These are phyloP conservation scores for Orbilia quercus DNA, from an alignment of 2,329 filamentous ascomycete genomes.

Conservation along the genomic window DNA sequence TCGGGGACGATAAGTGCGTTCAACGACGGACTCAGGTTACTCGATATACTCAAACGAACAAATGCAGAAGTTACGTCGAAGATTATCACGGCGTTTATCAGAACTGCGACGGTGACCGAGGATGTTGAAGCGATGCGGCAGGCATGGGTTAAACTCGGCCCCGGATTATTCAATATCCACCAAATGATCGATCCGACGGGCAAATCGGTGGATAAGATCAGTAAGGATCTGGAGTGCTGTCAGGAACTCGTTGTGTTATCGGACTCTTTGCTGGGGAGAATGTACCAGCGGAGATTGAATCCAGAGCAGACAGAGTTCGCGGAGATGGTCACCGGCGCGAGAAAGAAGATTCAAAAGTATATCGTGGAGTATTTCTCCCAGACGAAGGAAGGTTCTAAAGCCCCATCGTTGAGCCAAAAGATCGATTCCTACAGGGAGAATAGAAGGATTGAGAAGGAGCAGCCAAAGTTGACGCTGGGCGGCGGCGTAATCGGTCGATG, in stretches of 20 bases:
- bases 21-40: constrained; percentile 29
- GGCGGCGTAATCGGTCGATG: constrained; percentile 18
- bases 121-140: constrained; percentile 40
- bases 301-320: constrained; percentile 30
- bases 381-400: constrained; percentile 7
- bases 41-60: constrained; percentile 34
- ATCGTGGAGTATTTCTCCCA: constrained; percentile 47
- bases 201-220: constrained; percentile 47
- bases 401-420: constrained; percentile 4
- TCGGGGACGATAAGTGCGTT: constrained; percentile 22
- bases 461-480: constrained; percentile 22
- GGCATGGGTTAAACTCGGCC: constrained; percentile 39
- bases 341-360: constrained; percentile 47
- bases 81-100: constrained; percentile 46
- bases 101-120: constrained; percentile 41
- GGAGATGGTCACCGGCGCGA: constrained; percentile 29
- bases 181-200: constrained; percentile 37
- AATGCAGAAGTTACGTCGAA: constrained; percentile 47
- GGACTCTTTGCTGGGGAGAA: constrained; percentile 38
- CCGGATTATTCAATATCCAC: constrained; percentile 46
- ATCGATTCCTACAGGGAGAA: not conserved
- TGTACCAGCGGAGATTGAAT: constrained; percentile 29
- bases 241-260: constrained; percentile 45
- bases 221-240: constrained; percentile 41
- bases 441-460: constrained; percentile 25